Base-by-base conservation (phyloP, 1,284 basidiomycete species). In the Trametes hirsuta region DNA sequence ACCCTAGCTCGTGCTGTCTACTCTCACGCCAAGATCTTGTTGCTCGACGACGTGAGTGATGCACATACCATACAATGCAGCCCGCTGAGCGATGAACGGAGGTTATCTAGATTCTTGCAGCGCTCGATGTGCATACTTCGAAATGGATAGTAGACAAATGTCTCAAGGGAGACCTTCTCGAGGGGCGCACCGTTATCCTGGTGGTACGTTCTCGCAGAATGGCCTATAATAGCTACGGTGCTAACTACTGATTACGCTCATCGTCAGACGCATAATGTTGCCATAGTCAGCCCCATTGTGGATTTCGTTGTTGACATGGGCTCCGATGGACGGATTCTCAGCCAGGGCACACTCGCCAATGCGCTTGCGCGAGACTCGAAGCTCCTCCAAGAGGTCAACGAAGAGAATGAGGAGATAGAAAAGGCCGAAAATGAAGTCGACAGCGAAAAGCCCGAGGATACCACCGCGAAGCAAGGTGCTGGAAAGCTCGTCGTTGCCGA, bases 71-170 rank as follows among this genome's bases (percentile, higher is more conserved):
- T 15, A 11, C 61, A 14, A 15, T 25, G 14, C 14, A 11, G 3
- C 34, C 14, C 46, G 30, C 30, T 30, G 30, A 30, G 30, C 48
- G 25, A 21, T 15, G 25, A 14, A 3, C 9, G 10, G 6, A 21
- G n/a, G 9, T 46, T 21, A 39, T 3, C 3, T 51, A 76, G 72
- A 73, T 85, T 2, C 71, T 85, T 9, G 83, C 83, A 6, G 84
- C 83, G 10, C 73, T 85, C 2, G 83, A 84, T 67, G 82, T 86
- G 5, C 83, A 89, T 62, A 94, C 91, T 0, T 81, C 90, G 0
- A 84, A 84, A 64, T 92, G 84, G 84, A 87, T 94, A 58, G 84
- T 93, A 11, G 84, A 92, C 18, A 84, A 91, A 53, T 88, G 90
- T 66, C 84, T 94, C 73, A 74, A 76, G 45, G 88, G 91, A 4